phyloP scores from a whole-genome alignment of 495 filamentous ascomycete species.

The Bombardia bombarda region DNA sequence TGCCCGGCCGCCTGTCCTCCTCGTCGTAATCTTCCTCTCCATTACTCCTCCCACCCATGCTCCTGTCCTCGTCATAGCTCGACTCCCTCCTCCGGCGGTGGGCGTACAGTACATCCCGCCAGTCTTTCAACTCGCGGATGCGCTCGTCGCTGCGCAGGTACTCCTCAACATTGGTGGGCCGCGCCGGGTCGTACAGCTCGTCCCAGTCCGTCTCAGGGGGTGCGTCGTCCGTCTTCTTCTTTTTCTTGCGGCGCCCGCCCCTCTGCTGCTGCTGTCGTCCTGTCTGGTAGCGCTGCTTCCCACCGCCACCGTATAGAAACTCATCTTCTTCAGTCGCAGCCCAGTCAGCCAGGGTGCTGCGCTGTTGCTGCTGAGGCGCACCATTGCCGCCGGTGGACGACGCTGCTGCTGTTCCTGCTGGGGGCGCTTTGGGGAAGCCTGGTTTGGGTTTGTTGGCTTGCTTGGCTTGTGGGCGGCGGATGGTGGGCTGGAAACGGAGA shows the following conservation, averaged over 20 bases:
- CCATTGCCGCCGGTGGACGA: slow-evolving; percentile 1
- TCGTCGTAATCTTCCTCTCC: slow-evolving; percentile 40
- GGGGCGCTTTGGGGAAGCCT: slow-evolving; percentile 34
- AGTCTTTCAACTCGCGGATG: slow-evolving; percentile 69
- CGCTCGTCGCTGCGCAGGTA: slow-evolving; percentile 83
- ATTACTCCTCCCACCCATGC: slow-evolving; percentile 26
- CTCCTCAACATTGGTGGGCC: slow-evolving; percentile 80
- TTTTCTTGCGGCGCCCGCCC: slow-evolving; percentile 71
- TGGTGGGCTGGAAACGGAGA: slow-evolving; percentile 83
- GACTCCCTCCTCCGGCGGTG: slow-evolving; percentile 48
- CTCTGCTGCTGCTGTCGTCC: slow-evolving; percentile 55
- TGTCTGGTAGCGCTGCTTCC: no score
- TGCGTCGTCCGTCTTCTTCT: slow-evolving; percentile 70
- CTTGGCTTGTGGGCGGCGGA: slow-evolving; percentile 56
- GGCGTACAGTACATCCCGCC: slow-evolving; percentile 79
- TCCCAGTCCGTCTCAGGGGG: slow-evolving; percentile 74
- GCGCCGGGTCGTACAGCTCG: slow-evolving; percentile 79
- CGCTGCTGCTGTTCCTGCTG: slow-evolving; percentile 8
- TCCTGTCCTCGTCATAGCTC: slow-evolving; percentile 46
- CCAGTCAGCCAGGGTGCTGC: slow-evolving; percentile 78
- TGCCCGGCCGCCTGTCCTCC: slow-evolving; percentile 42
- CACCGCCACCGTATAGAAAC: slow-evolving; percentile 32
- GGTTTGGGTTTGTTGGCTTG: slow-evolving; percentile 61
- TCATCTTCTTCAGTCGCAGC: slow-evolving; percentile 62
- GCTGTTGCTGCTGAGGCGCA: slow-evolving; percentile 44